phyloP scores from a whole-genome alignment of 306 rosid genomes.

The Fragaria ananassa region DNA sequence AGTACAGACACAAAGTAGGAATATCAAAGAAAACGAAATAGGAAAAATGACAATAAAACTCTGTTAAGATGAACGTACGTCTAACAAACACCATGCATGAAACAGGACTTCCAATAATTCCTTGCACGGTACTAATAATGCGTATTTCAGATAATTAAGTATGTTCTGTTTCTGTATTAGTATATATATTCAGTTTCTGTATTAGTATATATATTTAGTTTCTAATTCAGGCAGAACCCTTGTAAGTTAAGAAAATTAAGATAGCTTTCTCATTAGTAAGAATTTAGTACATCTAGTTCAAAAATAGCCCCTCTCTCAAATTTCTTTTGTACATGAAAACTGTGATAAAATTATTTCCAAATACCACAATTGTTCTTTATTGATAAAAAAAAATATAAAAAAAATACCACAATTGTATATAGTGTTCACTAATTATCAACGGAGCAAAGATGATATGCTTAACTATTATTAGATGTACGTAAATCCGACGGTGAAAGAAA shows the following conservation, averaged over 20 bases:
- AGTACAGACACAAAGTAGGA: not conserved
- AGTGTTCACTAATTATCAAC: no score
- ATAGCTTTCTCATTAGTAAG: not conserved
- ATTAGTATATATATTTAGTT: not conserved
- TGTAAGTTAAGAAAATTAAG: no score
- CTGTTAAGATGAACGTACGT: not conserved
- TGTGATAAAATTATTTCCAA: no score
- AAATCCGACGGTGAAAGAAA: no score
- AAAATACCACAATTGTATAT: no score
- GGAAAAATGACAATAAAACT: not conserved
- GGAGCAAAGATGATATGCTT: no score
- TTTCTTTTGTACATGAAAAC: no score
- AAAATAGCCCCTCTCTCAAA: not conserved
- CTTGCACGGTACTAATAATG: not conserved
- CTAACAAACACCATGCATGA: not conserved
- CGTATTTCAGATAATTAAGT: not conserved
- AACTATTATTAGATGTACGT: no score
- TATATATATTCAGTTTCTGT: no score
- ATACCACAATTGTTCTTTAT: no score
- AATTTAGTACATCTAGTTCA: not conserved
- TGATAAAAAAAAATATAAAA: no score
- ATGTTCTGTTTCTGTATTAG: not conserved
- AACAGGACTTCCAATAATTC: not conserved
- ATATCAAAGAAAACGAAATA: not conserved
- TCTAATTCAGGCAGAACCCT: not conserved